These are phyloP conservation scores for Laguncularia racemosa DNA, from an alignment of 345 rosid species.

Conservation along the genomic window DNA sequence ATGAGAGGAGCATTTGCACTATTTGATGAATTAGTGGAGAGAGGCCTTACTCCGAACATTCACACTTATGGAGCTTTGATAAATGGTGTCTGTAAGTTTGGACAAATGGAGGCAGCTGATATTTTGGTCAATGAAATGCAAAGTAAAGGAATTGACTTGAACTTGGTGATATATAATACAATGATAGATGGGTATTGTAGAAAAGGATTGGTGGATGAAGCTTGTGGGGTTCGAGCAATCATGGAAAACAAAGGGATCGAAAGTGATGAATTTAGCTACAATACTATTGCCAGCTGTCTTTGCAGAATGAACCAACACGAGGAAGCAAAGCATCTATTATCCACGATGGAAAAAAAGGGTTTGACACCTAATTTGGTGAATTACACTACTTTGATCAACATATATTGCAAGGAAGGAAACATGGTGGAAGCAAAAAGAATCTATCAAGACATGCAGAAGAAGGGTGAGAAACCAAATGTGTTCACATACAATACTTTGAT, in stretches of 20 bases:
- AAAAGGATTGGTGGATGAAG: slow-evolving; percentile 65
- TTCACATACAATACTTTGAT: slow-evolving; percentile 62
- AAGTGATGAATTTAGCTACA: slow-evolving; percentile 53
- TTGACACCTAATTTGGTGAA: slow-evolving; percentile 44
- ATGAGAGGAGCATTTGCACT: slow-evolving; percentile 52
- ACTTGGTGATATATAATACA: slow-evolving; percentile 53
- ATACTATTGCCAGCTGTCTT: slow-evolving; percentile 56
- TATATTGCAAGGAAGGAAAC: slow-evolving; percentile 79
- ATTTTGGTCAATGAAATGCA: slow-evolving; percentile 70
- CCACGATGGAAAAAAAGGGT: slow-evolving; percentile 47
- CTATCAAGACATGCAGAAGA: slow-evolving; percentile 50
- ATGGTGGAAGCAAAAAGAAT: slow-evolving; percentile 62
- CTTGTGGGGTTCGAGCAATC: slow-evolving; percentile 29
- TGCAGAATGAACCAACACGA: slow-evolving; percentile 40
- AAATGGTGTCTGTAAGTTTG: slow-evolving; percentile 69
- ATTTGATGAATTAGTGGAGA: slow-evolving; percentile 65
- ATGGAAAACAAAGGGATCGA: slow-evolving; percentile 73
- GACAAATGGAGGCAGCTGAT: slow-evolving; percentile 71
- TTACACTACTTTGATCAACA: slow-evolving; percentile 59
- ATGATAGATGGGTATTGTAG: slow-evolving; percentile 68
- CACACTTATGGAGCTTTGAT: slow-evolving; percentile 69
- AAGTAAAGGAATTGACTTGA: slow-evolving; percentile 37
- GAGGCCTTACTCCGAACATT: slow-evolving; percentile 50
- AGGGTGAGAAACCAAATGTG: slow-evolving; percentile 42
- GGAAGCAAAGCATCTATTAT: slow-evolving; percentile 65